Evolutionary conservation across 305 asterid species (phyloP).

Genomic region (Petunia hybrid): DNA sequence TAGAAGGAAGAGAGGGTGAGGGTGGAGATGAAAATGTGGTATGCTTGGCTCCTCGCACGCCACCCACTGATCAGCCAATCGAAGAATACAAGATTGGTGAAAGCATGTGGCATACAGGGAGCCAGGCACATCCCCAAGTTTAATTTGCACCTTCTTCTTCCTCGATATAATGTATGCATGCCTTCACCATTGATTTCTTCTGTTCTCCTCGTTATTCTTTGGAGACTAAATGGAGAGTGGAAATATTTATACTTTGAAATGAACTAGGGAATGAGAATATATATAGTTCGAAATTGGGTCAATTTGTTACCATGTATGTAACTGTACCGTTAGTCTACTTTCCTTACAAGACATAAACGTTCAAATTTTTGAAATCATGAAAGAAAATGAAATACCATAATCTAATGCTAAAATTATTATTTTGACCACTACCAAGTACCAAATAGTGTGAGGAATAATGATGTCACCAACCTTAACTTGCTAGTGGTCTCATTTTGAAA

Average conservation of each 20-base stretch:
- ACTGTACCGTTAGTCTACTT: not conserved
- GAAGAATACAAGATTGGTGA: not conserved
- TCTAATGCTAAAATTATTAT: constrained; percentile 2
- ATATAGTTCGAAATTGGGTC: not conserved
- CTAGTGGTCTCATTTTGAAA: not conserved
- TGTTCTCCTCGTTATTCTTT: not conserved
- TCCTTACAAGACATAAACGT: constrained; percentile 1
- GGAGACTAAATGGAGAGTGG: not conserved
- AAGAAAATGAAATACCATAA: constrained; percentile 10
- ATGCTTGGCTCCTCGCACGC: constrained; percentile 25
- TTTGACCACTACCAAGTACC: not conserved
- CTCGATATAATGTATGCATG: not conserved
- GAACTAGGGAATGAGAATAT: not conserved
- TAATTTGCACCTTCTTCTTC: not conserved
- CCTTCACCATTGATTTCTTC: not conserved
- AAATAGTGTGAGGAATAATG: not conserved
- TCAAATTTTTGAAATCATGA: not conserved
- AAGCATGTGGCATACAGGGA: constrained; percentile 26
- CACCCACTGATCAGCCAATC: constrained; percentile 24
- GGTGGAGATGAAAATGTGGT: not conserved
- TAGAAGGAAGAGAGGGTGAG: not conserved
- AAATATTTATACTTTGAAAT: not conserved
- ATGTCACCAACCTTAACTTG: not conserved
- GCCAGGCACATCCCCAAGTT: constrained; percentile 3
- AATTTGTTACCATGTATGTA: not conserved